These are phyloP conservation scores for Trichosanthes truncata DNA, from an alignment of 306 rosid species.

Conservation along the genomic window DNA sequence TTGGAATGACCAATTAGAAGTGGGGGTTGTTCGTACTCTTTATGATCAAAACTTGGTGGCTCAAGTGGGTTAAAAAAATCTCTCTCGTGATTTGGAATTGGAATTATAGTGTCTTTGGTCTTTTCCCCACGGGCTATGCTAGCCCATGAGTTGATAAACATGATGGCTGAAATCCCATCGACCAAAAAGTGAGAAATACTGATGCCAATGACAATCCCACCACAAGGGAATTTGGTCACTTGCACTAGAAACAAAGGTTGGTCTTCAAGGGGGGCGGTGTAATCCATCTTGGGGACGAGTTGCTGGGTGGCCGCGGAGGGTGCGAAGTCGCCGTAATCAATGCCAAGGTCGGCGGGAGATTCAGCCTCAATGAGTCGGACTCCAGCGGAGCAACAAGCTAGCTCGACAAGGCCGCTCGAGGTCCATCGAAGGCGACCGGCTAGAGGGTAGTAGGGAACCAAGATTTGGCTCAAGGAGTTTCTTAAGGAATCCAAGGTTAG, in stretches of 20 bases:
- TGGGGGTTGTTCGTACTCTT: too few relatives aligned
- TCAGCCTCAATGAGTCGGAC: conserved; percentile 37
- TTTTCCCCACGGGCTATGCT: too few relatives aligned
- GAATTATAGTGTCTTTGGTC: too few relatives aligned
- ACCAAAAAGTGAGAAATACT: conserved; percentile 35
- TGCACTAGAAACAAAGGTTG: conserved; percentile 34
- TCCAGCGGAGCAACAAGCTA: conserved; percentile 43
- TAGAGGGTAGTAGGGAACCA: conserved; percentile 47
- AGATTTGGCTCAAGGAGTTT: conserved; percentile 35
- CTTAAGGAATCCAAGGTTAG: neutral
- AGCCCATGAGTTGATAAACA: too few relatives aligned
- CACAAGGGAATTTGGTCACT: conserved; percentile 43
- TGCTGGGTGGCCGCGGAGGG: neutral
- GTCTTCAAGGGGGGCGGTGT: conserved; percentile 27
- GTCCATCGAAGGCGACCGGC: conserved; percentile 47
- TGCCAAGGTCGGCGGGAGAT: conserved; percentile 28
- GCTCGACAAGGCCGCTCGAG: conserved; percentile 30
- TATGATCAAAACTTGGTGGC: too few relatives aligned
- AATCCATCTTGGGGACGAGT: conserved; percentile 30
- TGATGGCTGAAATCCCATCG: conserved; percentile 8
- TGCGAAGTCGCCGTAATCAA: conserved; percentile 24
- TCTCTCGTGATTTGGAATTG: too few relatives aligned
- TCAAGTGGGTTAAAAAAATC: too few relatives aligned
- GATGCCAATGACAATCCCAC: conserved; percentile 28
- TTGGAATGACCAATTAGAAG: too few relatives aligned